Evolutionary conservation across 306 rosid species (phyloP), one percentile per base, ranked within the genome.

Genomic region (Prinsepia uniflora): DNA sequence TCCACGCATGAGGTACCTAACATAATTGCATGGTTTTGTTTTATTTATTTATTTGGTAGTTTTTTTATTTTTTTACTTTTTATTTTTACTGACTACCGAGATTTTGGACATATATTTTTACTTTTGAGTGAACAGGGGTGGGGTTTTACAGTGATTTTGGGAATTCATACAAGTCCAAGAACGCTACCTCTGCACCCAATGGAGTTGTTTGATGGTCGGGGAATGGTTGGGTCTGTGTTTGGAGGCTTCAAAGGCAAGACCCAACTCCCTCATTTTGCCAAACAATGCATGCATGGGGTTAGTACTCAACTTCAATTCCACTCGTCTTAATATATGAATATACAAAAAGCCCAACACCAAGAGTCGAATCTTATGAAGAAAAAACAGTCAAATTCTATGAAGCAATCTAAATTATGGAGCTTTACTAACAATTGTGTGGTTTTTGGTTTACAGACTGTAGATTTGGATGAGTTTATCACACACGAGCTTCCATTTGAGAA

Each of bases 211-310:
- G 3, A 2, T 19, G 97, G 97, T 24, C 84, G 97, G 44, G 61
- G 58, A 18, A 77, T 91, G 1, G 63, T 69, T 7, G 93, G 78
- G 49, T 87, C 90, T 0, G 30, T 87, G 10, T 92, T 92, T 69
- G 97, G 97, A 78, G 93, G 93, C 64, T 89, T 92, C 83, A 92
- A 92, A 77, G 93, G 93, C 62, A 89, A 74, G 66, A 73, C 87
- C 42, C 96, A 92, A 19, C 80, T 92, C 40, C 96, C 96, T 68
- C 75, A 53, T 40, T 84, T 92, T 73, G 96, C 90, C 75, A 73
- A 68, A 72, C 73, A 92, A 66, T 92, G 97, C 83, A 70, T 76
- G 55, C 39, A 66, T 3, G 91, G 96, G 82, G 96, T 91, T 24
- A 74, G 71, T n/a, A n/a, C n/a, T 83, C 52, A 6, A 55, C 30